These are phyloP conservation scores for Alectoria sarmentosa DNA, from an alignment of 495 filamentous ascomycete species.

Conservation along the genomic window DNA sequence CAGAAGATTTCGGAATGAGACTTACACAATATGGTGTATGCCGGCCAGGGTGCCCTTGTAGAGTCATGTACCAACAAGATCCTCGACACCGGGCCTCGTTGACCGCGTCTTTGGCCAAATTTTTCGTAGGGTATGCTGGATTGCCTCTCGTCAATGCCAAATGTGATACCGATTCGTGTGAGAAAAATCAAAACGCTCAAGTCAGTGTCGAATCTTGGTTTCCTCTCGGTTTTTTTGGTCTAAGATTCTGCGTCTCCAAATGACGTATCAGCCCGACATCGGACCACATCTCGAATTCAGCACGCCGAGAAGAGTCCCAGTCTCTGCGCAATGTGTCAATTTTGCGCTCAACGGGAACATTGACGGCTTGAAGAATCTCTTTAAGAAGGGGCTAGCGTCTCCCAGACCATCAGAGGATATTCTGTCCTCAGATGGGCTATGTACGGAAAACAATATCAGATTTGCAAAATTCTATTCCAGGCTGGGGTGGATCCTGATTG, in stretches of 20 bases:
- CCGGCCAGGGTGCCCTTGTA: slow-evolving; percentile 5
- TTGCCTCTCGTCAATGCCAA: slow-evolving; percentile 3
- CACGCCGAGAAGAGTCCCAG: slow-evolving; percentile 19
- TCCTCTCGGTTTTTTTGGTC: slow-evolving; percentile 18
- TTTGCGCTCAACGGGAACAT: slow-evolving; percentile 20
- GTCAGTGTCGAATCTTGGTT: slow-evolving; percentile 19
- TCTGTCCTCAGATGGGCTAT: slow-evolving; percentile 29
- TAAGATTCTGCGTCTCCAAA: slow-evolving; percentile 10
- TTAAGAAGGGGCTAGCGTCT: slow-evolving; percentile 13
- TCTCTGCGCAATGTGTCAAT: slow-evolving; percentile 21
- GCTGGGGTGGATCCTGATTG: slow-evolving; percentile 31
- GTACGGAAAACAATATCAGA: slow-evolving; percentile 30
- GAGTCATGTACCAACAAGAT: background rate
- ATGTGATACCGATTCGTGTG: background rate
- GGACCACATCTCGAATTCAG: slow-evolving; percentile 13
- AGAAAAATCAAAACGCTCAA: slow-evolving; percentile 1
- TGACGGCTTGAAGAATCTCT: slow-evolving; percentile 16
- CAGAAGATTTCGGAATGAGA: slow-evolving; percentile 2
- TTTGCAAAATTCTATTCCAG: slow-evolving; percentile 28
- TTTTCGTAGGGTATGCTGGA: slow-evolving; percentile 12
- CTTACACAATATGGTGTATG: slow-evolving; percentile 6
- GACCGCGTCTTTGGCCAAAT: slow-evolving; percentile 10
- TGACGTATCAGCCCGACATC: background rate
- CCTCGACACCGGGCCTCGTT: background rate
- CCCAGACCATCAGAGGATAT: slow-evolving; percentile 18